Evolutionary conservation across 2,329 filamentous ascomycete species (phyloP).

Genomic region (Pyrenochaeta sp.): DNA sequence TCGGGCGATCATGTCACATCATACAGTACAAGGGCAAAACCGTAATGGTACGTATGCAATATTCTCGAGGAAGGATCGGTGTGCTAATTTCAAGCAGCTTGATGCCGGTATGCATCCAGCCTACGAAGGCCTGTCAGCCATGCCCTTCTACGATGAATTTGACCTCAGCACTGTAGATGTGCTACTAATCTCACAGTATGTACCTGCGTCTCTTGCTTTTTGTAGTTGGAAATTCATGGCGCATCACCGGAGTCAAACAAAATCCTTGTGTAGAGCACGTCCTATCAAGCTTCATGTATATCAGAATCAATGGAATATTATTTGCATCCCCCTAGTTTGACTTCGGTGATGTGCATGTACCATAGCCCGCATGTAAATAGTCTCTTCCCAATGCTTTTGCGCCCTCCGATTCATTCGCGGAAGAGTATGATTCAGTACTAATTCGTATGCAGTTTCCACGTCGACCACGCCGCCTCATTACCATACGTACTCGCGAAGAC

Average conservation of each 20-base stretch:
- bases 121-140: constrained; percentile 89
- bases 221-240: constrained; percentile 30
- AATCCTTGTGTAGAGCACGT: too few species aligned
- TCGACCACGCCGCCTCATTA: constrained; percentile 98
- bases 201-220: constrained; percentile 42
- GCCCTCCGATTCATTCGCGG: constrained; percentile 3
- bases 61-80: background rate
- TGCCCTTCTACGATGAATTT: constrained; percentile 98
- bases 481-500: constrained; percentile 98
- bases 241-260: constrained; percentile 44
- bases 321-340: constrained; percentile 45
- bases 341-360: constrained; percentile 45
- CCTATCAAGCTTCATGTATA: constrained; percentile 50
- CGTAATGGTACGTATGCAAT: constrained; percentile 77
- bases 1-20: constrained; percentile 95
- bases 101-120: constrained; percentile 97
- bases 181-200: constrained; percentile 99
- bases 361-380: constrained; percentile 31
- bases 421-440: constrained; percentile 19
- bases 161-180: constrained; percentile 97
- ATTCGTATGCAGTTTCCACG: constrained; percentile 76
- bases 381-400: too few species aligned
- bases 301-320: constrained; percentile 51
- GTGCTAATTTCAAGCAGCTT: constrained; percentile 65
- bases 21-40: constrained; percentile 99